Base-by-base conservation (phyloP, 768 basidiomycete genomes). In the Russula virescens region DNA sequence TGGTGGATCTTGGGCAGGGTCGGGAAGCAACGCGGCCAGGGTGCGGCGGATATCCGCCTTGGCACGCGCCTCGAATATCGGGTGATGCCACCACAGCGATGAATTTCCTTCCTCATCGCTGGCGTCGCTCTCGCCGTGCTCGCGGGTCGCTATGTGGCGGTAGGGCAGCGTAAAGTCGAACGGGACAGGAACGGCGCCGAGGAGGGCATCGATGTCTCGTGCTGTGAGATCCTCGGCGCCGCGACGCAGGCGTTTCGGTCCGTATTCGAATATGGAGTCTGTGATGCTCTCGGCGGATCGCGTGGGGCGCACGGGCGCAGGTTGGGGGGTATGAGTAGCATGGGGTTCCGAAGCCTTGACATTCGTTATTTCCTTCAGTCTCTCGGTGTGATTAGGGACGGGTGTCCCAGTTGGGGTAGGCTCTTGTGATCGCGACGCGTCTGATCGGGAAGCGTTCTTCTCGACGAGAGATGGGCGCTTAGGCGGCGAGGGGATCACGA, bases 1-100 rank as follows among this genome's bases (percentile, higher is more conserved):
- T 1, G 58, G 57, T 3, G 58, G 58, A 16, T 58, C 63, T 43
- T 45, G 46, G 1, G 46, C 53, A 19, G 58, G 47, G 6, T 64
- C 63, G 28, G 63, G 63, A 55, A 64, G 63, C 16, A 60, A 23
- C 8, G 21, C 38, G 19, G 31, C 40, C 25, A 64, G 47, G 3
- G 63, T 60, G n/a, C 58, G 63, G 5, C 42, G 53, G 38, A 64
- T 60, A 25, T 64, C 58, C 19, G 58, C 63, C 63, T 64, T 64
- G 47, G 47, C 63, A 5, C 58, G 58, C 18, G 53, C 63, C 25
- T 64, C 58, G 52, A 60, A 60, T 25, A 40, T 45, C 10, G 63
- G 63, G 25, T 55, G 46, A 2, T 49, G 28, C 62, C 62, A 63
- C 63, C 63, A 64, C 31, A 59, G 47, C 14, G 46, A 31, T 3